Evolutionary conservation across 1,139 yeast genomes (phyloP).

Genomic region (Geotrichum carabidarum): DNA sequence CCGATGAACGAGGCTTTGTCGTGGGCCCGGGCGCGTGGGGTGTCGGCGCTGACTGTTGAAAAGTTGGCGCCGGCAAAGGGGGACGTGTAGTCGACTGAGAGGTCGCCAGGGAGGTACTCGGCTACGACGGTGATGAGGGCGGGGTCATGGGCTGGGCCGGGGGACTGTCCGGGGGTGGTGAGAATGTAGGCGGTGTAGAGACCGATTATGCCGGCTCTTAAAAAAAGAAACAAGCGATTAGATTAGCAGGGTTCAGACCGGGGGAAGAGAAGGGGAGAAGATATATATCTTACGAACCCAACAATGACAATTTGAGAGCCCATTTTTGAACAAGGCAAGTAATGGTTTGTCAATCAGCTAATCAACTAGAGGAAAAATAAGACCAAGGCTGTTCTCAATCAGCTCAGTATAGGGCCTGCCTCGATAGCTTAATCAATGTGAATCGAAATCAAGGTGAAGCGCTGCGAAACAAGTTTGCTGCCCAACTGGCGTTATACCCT

Average conservation of each 20-base stretch:
- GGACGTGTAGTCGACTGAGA: slow-evolving; percentile 53
- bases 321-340: slow-evolving; percentile 18
- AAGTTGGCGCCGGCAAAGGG: slow-evolving; percentile 56
- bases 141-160: slow-evolving; percentile 26
- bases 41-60: slow-evolving; percentile 56
- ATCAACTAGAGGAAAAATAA: too few relatives aligned
- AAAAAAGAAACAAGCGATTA: background rate
- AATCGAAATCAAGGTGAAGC: too few relatives aligned
- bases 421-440: too few relatives aligned
- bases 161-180: slow-evolving; percentile 43
- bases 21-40: slow-evolving; percentile 44
- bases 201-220: slow-evolving; percentile 65
- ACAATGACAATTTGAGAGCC: slow-evolving; percentile 29
- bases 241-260: background rate
- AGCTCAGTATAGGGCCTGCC: too few relatives aligned
- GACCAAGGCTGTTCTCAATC: too few relatives aligned
- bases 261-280: background rate
- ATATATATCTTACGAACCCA: slow-evolving; percentile 23
- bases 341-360: too few relatives aligned
- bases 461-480: too few relatives aligned
- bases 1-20: slow-evolving; percentile 52
- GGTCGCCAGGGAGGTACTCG: slow-evolving; percentile 57
- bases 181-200: slow-evolving; percentile 56
- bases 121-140: slow-evolving; percentile 48
- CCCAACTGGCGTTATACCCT: too few relatives aligned